Evolutionary conservation across 176 grass and related monocot genomes (phyloP).

Genomic region (Musa beccarii): DNA sequence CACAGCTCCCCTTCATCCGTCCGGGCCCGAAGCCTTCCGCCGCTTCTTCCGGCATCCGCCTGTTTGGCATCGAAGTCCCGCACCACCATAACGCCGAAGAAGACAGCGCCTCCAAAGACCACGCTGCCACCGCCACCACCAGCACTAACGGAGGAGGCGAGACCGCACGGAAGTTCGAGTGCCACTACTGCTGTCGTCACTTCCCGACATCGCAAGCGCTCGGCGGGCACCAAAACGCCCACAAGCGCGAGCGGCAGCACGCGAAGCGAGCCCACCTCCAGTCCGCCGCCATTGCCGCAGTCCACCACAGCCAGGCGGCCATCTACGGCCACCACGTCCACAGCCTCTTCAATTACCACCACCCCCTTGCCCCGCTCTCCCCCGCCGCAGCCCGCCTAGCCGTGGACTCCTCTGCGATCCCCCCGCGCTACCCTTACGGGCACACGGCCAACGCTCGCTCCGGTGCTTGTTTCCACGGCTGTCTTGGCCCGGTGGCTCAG

Average conservation of each 20-base stretch:
- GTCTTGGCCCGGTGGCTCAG: conserved; percentile 51
- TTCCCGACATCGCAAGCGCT: conserved; percentile 97
- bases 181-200: conserved; percentile 97
- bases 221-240: conserved; percentile 98
- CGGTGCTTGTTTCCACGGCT: conserved; percentile 29
- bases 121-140: background rate
- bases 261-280: conserved; percentile 96
- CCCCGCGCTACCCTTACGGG: conserved; percentile 21
- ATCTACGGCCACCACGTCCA: conserved; percentile 58
- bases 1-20: conserved; percentile 65
- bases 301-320: conserved; percentile 6
- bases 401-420: background rate
- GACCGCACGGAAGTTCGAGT: conserved; percentile 72
- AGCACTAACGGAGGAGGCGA: conserved; percentile 19
- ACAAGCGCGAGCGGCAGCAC: conserved; percentile 96
- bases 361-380: conserved; percentile 15
- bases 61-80: conserved; percentile 81
- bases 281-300: conserved; percentile 54
- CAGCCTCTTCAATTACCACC: conserved; percentile 51
- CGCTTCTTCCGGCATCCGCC: conserved; percentile 34
- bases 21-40: conserved; percentile 21
- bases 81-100: conserved; percentile 19
- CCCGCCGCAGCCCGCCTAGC: background rate
- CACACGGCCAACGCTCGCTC: background rate
- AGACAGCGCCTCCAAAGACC: background rate